These are phyloP conservation scores for Cladorrhinum sp. DNA, from an alignment of 2,329 filamentous ascomycete species.

Conservation along the genomic window DNA sequence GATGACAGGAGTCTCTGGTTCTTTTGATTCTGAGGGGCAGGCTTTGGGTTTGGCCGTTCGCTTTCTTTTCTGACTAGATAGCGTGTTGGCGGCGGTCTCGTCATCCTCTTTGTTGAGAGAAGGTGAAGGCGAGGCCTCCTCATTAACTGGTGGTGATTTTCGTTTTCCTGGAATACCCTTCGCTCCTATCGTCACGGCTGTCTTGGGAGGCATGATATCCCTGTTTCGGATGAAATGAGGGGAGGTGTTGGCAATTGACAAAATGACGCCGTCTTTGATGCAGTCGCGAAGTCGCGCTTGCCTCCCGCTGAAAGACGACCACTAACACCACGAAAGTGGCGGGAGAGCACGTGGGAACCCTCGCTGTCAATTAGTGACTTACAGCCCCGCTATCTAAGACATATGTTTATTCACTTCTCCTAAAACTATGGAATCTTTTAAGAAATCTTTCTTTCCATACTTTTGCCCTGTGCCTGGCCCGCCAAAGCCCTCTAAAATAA, in stretches of 20 bases:
- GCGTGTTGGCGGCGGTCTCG: not conserved
- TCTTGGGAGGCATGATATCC: slow-evolving; percentile 9
- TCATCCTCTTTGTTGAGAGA: not conserved
- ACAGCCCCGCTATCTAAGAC: not conserved
- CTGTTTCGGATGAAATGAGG: not conserved
- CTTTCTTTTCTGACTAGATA: not conserved
- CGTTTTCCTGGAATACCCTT: not conserved
- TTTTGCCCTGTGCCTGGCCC: not conserved
- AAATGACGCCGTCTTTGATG: not conserved
- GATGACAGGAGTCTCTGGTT: not conserved
- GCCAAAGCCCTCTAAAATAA: not conserved
- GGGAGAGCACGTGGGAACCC: slow-evolving; percentile 26
- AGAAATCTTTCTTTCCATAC: not conserved
- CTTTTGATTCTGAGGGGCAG: not conserved
- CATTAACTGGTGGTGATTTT: slow-evolving; percentile 9
- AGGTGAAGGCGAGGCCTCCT: not conserved
- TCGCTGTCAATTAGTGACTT: not conserved
- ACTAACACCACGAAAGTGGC: slow-evolving; percentile 25
- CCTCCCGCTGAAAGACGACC: slow-evolving; percentile 10
- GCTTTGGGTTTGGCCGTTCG: not conserved
- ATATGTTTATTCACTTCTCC: not conserved
- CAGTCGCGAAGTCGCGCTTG: not conserved
- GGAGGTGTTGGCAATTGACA: not conserved
- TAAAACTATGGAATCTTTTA: not conserved
- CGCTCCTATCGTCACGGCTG: not conserved